A percentile compares a stretch with the other conserved stretches of the same genome.
Evolutionary conservation across 2,329 filamentous ascomycete genomes (phyloP).

Genomic region (Colletotrichum tamarilloi): DNA sequence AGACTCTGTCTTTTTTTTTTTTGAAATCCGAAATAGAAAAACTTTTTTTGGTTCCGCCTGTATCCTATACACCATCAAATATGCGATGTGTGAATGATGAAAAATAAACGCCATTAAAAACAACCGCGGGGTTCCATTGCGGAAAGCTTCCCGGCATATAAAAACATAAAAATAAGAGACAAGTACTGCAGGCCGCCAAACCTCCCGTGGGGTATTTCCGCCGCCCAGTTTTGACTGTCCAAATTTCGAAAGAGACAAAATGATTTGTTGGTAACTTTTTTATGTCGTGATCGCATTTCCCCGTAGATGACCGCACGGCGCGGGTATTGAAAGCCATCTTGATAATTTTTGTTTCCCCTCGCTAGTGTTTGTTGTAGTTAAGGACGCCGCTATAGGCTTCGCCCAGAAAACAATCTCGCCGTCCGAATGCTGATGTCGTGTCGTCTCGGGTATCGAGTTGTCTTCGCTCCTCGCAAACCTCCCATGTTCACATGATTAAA

Average conservation of each 20-base stretch:
- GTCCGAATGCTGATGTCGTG: conserved; percentile 37
- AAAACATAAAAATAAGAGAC: conserved; percentile 6
- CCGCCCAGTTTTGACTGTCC: conserved; percentile 23
- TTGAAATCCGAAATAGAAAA: conserved; percentile 12
- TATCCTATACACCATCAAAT: conserved; percentile 10
- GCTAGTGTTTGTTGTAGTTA: conserved; percentile 28
- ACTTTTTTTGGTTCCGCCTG: conserved; percentile 13
- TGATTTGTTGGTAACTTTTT: conserved; percentile 24
- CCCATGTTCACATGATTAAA: conserved; percentile 21
- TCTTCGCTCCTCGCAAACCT: conserved; percentile 27
- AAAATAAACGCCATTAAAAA: conserved; percentile 30
- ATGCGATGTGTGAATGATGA: conserved; percentile 12
- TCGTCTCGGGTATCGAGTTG: conserved; percentile 37
- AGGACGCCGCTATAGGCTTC: conserved; percentile 29
- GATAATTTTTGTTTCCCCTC: conserved; percentile 15
- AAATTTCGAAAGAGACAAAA: conserved; percentile 11
- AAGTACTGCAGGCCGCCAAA: conserved; percentile 31
- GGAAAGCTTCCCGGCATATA: background rate
- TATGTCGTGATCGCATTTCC: conserved; percentile 33
- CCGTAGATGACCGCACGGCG: conserved; percentile 32
- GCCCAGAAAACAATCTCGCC: conserved; percentile 34
- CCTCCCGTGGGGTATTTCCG: conserved; percentile 30
- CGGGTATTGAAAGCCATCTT: conserved; percentile 25
- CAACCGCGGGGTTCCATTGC: background rate
- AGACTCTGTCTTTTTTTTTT: background rate